Conservation (phyloP, 2,329 filamentous ascomycete species). For the Penicillium hordei region DNA sequence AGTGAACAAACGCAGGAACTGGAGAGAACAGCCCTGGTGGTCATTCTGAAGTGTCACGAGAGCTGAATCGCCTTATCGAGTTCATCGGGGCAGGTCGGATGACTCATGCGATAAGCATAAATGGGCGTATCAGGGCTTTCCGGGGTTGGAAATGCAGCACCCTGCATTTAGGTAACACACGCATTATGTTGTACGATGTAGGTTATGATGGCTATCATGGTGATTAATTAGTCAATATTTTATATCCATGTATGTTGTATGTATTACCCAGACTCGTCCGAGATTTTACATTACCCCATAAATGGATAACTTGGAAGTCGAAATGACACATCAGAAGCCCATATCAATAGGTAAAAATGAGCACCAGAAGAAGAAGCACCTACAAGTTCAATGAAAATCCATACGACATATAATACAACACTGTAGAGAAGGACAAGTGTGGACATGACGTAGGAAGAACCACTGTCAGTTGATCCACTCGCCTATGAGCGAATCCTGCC, state of each 20-base stretch:
- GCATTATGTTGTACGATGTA: not conserved
- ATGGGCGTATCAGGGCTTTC: slow-evolving; percentile 5
- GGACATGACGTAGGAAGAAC: not conserved
- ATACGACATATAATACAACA: not conserved
- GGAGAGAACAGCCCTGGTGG: not conserved
- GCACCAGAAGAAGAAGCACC: not conserved
- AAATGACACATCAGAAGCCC: not conserved
- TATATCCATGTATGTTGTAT: not conserved
- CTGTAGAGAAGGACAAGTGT: not conserved
- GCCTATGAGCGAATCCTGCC: not conserved
- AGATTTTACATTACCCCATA: not conserved
- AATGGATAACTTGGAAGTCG: not conserved
- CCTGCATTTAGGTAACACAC: not conserved
- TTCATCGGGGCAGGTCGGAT: slow-evolving; percentile 8
- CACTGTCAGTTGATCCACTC: not conserved
- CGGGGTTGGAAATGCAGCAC: not conserved
- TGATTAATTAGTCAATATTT: not conserved
- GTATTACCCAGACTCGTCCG: not conserved
- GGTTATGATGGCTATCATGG: not conserved
- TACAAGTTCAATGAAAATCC: too few species aligned
- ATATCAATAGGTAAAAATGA: not conserved
- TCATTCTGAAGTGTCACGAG: slow-evolving; percentile 12
- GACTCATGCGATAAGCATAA: slow-evolving; percentile 12
- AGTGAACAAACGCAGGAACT: not conserved
- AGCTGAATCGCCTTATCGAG: slow-evolving; percentile 7